Percentiles rank a stretch among this genome's conserved stretches.
phyloP scores from a whole-genome alignment of 148 eudicot genomes.

The Amaranthus cruentus region DNA sequence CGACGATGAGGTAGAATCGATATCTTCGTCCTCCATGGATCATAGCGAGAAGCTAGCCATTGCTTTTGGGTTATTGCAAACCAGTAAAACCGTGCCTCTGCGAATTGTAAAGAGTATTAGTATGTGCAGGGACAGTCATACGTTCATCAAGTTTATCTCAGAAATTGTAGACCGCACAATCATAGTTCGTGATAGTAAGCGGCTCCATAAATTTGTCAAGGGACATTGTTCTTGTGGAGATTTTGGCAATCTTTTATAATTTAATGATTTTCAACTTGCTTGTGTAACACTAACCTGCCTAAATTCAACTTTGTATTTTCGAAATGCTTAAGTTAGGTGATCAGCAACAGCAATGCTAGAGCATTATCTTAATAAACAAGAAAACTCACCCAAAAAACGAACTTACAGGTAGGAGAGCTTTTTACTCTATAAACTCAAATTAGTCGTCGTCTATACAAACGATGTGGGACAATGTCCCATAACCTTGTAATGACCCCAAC shows the following conservation, averaged over 20 bases:
- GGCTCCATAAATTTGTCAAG: slow-evolving; percentile 52
- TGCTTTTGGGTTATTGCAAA: slow-evolving; percentile 53
- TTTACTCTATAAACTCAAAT: no score
- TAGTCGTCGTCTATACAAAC: no score
- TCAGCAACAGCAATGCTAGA: no score
- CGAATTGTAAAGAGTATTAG: slow-evolving; percentile 53
- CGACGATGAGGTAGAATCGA: slow-evolving; percentile 18
- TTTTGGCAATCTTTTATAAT: slow-evolving; percentile 46
- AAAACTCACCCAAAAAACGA: no score
- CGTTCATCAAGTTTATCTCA: slow-evolving; percentile 50
- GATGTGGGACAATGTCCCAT: no score
- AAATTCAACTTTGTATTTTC: not conserved
- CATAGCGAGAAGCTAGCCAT: slow-evolving; percentile 73
- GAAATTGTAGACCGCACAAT: slow-evolving; percentile 43
- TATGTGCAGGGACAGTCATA: slow-evolving; percentile 65
- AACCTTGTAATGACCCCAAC: no score
- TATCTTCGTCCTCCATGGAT: slow-evolving; percentile 18
- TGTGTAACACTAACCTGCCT: not conserved
- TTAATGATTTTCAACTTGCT: not conserved
- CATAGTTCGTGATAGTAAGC: slow-evolving; percentile 60
- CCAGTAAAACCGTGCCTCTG: slow-evolving; percentile 29
- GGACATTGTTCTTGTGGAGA: slow-evolving; percentile 71
- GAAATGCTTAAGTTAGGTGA: not conserved
- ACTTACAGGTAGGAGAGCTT: no score
- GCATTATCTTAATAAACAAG: no score